These are phyloP conservation scores for Lentinus tigrinus DNA, from an alignment of 768 basidiomycete genomes.

Conservation along the genomic window DNA sequence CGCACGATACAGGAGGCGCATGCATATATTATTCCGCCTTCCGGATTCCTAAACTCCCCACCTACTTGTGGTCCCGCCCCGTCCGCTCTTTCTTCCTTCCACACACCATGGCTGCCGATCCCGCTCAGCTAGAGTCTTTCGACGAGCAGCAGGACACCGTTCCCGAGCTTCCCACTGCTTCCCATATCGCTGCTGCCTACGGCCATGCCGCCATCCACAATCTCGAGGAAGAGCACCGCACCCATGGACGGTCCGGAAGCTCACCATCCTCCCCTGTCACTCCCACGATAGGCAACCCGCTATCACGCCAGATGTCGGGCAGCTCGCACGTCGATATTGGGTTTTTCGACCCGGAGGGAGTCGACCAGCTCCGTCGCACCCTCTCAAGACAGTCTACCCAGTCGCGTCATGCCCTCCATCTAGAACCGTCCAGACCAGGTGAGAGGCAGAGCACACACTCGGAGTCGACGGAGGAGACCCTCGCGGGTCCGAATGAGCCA, in stretches of 20 bases:
- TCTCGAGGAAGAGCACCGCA: not conserved
- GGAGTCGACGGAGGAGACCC: slow-evolving; percentile 21
- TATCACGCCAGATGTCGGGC: not conserved
- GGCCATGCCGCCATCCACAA: slow-evolving; percentile 14
- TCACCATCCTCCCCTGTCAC: not conserved
- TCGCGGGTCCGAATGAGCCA: slow-evolving; percentile 20
- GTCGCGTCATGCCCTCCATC: slow-evolving; percentile 12
- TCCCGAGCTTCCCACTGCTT: slow-evolving; percentile 15
- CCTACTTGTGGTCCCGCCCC: not conserved
- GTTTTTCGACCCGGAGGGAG: slow-evolving; percentile 55
- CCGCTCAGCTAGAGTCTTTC: slow-evolving; percentile 18
- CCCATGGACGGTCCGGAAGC: not conserved
- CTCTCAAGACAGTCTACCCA: slow-evolving; percentile 27
- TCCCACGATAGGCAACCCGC: not conserved
- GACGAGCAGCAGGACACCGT: slow-evolving; percentile 14
- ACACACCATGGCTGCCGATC: slow-evolving; percentile 11
- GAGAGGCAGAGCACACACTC: not conserved
- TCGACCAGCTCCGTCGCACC: slow-evolving; percentile 38
- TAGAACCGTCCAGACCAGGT: not conserved
- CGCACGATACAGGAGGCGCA: too few species aligned
- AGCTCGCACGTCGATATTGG: slow-evolving; percentile 37
- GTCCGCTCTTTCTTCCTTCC: not conserved
- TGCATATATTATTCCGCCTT: too few species aligned
- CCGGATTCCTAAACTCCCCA: too few species aligned
- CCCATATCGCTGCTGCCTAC: slow-evolving; percentile 16